These are phyloP conservation scores for Nitzschia putrida DNA, from an alignment of 108 stramenopile genomes.

Conservation along the genomic window DNA sequence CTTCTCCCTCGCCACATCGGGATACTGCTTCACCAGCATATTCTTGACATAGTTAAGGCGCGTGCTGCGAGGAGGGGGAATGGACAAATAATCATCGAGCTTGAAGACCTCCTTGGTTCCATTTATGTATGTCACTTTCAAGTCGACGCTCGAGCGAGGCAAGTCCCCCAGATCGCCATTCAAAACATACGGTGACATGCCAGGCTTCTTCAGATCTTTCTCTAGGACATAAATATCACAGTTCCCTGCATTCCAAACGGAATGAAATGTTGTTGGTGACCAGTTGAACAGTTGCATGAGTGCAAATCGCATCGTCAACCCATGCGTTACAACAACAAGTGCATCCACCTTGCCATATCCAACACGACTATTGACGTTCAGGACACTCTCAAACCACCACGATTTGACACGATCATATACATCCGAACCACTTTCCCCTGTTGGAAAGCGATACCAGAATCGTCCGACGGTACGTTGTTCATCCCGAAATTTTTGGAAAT, in stretches of 20 bases:
- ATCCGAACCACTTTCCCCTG: constrained; percentile 56
- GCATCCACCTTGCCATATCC: constrained; percentile 41
- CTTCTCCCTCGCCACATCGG: constrained; percentile 1
- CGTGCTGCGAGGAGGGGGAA: constrained; percentile 41
- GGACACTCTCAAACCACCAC: constrained; percentile 54
- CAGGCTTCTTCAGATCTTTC: constrained; percentile 39
- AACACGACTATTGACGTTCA: constrained; percentile 40
- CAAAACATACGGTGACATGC: constrained; percentile 41
- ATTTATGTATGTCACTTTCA: constrained; percentile 12
- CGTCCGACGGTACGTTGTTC: constrained; percentile 51
- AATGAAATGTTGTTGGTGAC: constrained; percentile 43
- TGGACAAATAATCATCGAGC: constrained; percentile 39
- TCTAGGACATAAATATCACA: constrained; percentile 42
- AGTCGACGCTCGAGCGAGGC: constrained; percentile 38
- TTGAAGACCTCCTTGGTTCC: constrained; percentile 17
- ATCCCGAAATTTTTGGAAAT: constrained; percentile 29
- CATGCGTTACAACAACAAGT: constrained; percentile 49
- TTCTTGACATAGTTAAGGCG: constrained; percentile 27
- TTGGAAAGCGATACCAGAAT: constrained; percentile 61
- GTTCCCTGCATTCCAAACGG: constrained; percentile 45
- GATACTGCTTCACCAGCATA: constrained; percentile 41
- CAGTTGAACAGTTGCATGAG: constrained; percentile 42
- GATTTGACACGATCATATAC: constrained; percentile 54
- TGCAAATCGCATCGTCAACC: constrained; percentile 48
- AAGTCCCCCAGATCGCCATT: constrained; percentile 30